Evolutionary conservation across 306 rosid genomes (phyloP).

Genomic region (Fagus crenata): DNA sequence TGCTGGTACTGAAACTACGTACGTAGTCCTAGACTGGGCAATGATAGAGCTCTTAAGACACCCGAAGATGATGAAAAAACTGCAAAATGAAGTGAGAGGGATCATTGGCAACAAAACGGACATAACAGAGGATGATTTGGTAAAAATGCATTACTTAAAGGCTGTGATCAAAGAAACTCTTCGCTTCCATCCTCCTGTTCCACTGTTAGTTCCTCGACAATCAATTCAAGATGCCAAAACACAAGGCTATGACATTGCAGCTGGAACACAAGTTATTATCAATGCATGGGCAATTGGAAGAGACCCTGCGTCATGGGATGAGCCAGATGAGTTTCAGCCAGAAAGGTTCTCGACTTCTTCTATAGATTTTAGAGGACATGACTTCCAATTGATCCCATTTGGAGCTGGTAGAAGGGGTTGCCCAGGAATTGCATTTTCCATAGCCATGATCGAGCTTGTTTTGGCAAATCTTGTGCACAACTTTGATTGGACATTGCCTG

Average conservation of each 20-base stretch:
- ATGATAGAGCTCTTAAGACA: neutral
- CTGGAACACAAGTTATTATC: neutral
- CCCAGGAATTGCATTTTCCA: no score
- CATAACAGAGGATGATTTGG: no score
- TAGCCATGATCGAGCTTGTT: no score
- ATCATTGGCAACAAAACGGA: neutral
- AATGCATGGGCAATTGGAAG: neutral
- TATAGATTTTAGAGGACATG: neutral
- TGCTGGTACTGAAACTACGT: neutral
- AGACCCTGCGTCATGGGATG: constrained; percentile 2
- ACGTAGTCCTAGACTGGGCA: neutral
- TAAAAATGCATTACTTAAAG: neutral
- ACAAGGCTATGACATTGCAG: neutral
- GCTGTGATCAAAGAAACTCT: constrained; percentile 8
- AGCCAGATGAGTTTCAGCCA: neutral
- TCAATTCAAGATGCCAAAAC: neutral
- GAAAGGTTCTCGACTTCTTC: neutral
- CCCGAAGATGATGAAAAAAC: neutral
- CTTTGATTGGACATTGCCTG: no score
- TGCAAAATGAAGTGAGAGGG: neutral
- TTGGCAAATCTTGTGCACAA: no score
- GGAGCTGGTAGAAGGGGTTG: no score
- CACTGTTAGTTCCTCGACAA: neutral
- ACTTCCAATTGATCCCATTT: no score
- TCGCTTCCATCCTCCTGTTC: neutral